phyloP scores from a whole-genome alignment of 331 rosid species.

The Erythrophleum ivorense region DNA sequence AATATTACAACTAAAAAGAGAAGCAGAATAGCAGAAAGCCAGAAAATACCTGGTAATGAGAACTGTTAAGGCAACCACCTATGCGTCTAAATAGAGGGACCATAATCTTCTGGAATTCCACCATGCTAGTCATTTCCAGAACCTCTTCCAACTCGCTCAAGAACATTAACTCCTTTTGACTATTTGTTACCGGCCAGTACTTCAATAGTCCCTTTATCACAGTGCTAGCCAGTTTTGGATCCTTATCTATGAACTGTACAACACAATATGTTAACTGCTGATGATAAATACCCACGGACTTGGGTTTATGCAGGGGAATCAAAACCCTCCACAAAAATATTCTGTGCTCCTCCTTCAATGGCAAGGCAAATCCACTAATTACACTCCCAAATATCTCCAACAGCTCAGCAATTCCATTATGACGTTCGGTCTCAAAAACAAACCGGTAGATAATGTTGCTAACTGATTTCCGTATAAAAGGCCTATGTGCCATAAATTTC shows the following conservation, averaged over 20 bases:
- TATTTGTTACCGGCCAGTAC: slow-evolving; percentile 95
- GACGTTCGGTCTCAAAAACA: slow-evolving; percentile 88
- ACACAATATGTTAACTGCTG: slow-evolving; percentile 91
- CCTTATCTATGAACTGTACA: slow-evolving; percentile 93
- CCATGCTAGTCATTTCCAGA: slow-evolving; percentile 89
- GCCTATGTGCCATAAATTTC: slow-evolving; percentile 92
- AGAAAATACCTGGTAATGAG: slow-evolving; percentile 83
- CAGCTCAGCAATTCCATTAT: slow-evolving; percentile 92
- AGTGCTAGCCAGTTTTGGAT: slow-evolving; percentile 80
- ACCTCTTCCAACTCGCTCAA: slow-evolving; percentile 95
- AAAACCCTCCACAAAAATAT: slow-evolving; percentile 85
- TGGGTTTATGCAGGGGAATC: slow-evolving; percentile 96
- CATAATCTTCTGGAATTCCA: slow-evolving; percentile 90
- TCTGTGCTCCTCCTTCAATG: slow-evolving; percentile 97
- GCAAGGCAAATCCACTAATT: slow-evolving; percentile 93
- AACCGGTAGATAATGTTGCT: slow-evolving; percentile 88
- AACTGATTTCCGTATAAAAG: slow-evolving; percentile 82
- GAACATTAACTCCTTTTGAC: slow-evolving; percentile 98
- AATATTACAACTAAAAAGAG: not conserved
- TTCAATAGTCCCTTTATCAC: slow-evolving; percentile 86
- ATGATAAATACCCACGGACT: slow-evolving; percentile 89
- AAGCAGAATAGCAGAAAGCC: not conserved
- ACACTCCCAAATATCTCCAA: slow-evolving; percentile 98
- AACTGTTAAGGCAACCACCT: slow-evolving; percentile 80
- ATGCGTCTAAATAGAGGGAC: slow-evolving; percentile 78